These are phyloP conservation scores for Ophiosphaerella herpotricha DNA, from an alignment of 2,329 filamentous ascomycete genomes.

Conservation along the genomic window DNA sequence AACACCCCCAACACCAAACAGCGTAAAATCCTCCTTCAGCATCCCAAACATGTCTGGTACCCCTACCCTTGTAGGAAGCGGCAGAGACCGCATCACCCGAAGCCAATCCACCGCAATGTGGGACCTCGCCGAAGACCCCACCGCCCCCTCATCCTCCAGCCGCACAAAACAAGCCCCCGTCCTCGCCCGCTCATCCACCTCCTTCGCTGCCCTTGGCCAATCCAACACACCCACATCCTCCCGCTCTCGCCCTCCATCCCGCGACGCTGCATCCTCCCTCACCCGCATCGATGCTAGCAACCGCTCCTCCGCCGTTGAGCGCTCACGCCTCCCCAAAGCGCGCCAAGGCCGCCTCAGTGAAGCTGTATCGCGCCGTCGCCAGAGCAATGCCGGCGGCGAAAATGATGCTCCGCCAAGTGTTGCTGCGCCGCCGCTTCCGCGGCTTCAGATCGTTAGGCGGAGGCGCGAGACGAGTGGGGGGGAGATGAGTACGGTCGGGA, in stretches of 20 bases:
- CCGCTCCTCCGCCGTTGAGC: slow-evolving; percentile 13
- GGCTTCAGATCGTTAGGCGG: slow-evolving; percentile 39
- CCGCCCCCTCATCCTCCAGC: slow-evolving; percentile 23
- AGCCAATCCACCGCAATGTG: slow-evolving; percentile 41
- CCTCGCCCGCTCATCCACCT: slow-evolving; percentile 32
- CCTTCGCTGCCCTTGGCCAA: slow-evolving; percentile 27
- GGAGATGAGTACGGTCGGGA: slow-evolving; percentile 32
- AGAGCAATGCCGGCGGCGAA: slow-evolving; percentile 30
- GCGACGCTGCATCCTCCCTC: slow-evolving; percentile 33
- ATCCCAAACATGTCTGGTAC: slow-evolving; percentile 34
- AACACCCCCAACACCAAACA: slow-evolving; percentile 42
- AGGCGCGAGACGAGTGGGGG: slow-evolving; percentile 43
- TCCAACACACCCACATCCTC: slow-evolving; percentile 18
- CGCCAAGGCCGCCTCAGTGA: slow-evolving; percentile 37
- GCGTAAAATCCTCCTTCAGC: slow-evolving; percentile 34
- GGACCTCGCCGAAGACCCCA: slow-evolving; percentile 40
- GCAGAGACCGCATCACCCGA: slow-evolving; percentile 32
- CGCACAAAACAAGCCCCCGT: slow-evolving; percentile 23
- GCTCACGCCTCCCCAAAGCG: slow-evolving; percentile 38
- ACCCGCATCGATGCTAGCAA: slow-evolving; percentile 31
- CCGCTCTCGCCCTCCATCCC: slow-evolving; percentile 33
- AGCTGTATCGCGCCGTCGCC: slow-evolving; percentile 29
- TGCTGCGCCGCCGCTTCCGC: slow-evolving; percentile 29
- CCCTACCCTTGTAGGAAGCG: slow-evolving; percentile 24
- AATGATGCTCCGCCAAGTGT: slow-evolving; percentile 20